Conservation (phyloP, 75 land plant genomes). For the Cupressus sempervirens region DNA sequence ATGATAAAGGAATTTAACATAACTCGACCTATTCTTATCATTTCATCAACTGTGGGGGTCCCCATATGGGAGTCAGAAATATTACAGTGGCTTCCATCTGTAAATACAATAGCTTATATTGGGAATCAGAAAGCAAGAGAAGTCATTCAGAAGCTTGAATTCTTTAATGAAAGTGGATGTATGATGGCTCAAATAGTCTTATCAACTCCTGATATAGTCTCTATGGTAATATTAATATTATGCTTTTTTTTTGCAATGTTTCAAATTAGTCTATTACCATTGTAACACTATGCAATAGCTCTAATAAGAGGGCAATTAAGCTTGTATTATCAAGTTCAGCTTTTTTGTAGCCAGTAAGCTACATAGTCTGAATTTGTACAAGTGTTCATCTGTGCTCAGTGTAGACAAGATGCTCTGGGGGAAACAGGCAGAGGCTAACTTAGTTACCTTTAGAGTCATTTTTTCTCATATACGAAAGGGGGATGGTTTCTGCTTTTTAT, state of each 20-base stretch:
- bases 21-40: conserved; percentile 50
- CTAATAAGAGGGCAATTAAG: background rate
- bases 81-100: conserved; percentile 33
- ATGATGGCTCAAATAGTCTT: conserved; percentile 61
- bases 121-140: conserved; percentile 47
- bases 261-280: background rate
- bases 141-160: conserved; percentile 53
- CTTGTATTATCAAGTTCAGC: background rate
- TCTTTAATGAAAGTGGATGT: conserved; percentile 44
- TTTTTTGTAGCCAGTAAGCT: background rate
- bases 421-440: background rate
- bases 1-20: conserved; percentile 23
- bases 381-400: background rate
- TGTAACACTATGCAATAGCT: background rate
- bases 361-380: background rate
- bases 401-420: background rate
- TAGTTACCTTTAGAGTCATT: background rate
- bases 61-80: conserved; percentile 58
- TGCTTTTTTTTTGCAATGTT: background rate
- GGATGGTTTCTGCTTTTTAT: background rate
- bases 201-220: conserved; percentile 44
- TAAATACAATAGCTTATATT: conserved; percentile 47
- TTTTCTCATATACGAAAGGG: background rate
- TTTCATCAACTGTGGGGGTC: conserved; percentile 30
- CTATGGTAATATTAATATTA: conserved; percentile 32